Evolutionary conservation across 208 protist genomes (phyloP).

Genomic region (Trypanosoma melophagium): DNA sequence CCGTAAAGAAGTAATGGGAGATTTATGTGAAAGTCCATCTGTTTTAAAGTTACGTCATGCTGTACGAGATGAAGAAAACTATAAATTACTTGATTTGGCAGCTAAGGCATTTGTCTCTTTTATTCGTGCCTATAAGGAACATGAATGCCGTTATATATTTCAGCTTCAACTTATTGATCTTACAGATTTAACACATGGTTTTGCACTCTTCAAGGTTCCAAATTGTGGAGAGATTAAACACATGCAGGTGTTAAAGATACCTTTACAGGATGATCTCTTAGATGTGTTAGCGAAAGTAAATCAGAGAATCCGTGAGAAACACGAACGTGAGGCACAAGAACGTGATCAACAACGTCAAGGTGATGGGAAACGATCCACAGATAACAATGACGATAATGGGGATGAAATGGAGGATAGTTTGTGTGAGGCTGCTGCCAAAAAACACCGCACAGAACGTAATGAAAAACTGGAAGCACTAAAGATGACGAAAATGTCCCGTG

Average conservation of each 20-base stretch:
- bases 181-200: constrained; percentile 92
- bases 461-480: constrained; percentile 85
- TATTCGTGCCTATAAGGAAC: constrained; percentile 94
- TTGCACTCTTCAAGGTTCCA: constrained; percentile 90
- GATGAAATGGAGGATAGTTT: too few relatives aligned
- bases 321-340: constrained; percentile 54
- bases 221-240: constrained; percentile 88
- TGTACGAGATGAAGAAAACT: constrained; percentile 35
- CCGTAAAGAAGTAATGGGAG: constrained; percentile 65
- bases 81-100: constrained; percentile 78
- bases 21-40: constrained; percentile 75
- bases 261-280: constrained; percentile 82
- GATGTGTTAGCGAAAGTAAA: constrained; percentile 53
- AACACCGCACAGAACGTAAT: constrained; percentile 83
- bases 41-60: constrained; percentile 63
- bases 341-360: constrained; percentile 14
- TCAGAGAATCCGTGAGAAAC: constrained; percentile 51
- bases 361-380: not conserved
- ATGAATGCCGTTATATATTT: constrained; percentile 94
- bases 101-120: constrained; percentile 90
- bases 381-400: not conserved
- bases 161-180: constrained; percentile 93
- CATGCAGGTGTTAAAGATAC: constrained; percentile 78
- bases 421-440: constrained; percentile 26
- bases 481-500: constrained; percentile 77